Evolutionary conservation across 805 yeast genomes (phyloP), one percentile per base, ranked within the genome.

Genomic region (Sugiyamaella chiloensis): DNA sequence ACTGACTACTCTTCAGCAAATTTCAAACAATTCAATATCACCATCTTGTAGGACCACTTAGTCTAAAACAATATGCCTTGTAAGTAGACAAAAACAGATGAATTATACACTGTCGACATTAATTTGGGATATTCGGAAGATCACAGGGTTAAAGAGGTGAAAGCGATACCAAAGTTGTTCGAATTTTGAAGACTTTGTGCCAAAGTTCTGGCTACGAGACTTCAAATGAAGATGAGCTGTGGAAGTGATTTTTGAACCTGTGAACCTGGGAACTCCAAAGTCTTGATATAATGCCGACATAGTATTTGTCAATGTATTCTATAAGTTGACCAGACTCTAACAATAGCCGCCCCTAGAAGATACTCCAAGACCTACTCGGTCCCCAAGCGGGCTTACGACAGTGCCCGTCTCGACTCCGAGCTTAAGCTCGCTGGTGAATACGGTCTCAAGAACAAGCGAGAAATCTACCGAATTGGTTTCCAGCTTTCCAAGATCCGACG

Each of bases 371-470:
- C 99, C 71, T 93, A 87, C 88, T 79, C 96, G 71, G 96, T 91
- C 73, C 99, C 99, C 81, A 89, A 87, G 85, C 88, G 95, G 76
- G 97, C 98, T 62, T 93, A 86, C 83, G 99, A 93, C 81, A 87
- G 95, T 64, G 95, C 97, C 75, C 96, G 99, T 85, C 84, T 93
- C 76, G 99, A 93, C 70, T 88, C 96, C 73, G 99, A 93, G 80
- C 87, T 93, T 76, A 91, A 93, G 80, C 87, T 93, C 72, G 97
- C 95, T 71, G 99, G 99, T 83, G 98, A 93, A 79, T 59, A 78
- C 86, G 99, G 99, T 84, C 85, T 93, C 74, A 91, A 89, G 82
- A 93, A 93, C 96, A 93, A 93, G 91, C 87, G 95, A 75, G 99
- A 93, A 80, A 88, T 93, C 76, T 93, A 93, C 95, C 89, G 99